Conservation (phyloP, 352 stramenopile species). For the Phytophthora pisi region DNA sequence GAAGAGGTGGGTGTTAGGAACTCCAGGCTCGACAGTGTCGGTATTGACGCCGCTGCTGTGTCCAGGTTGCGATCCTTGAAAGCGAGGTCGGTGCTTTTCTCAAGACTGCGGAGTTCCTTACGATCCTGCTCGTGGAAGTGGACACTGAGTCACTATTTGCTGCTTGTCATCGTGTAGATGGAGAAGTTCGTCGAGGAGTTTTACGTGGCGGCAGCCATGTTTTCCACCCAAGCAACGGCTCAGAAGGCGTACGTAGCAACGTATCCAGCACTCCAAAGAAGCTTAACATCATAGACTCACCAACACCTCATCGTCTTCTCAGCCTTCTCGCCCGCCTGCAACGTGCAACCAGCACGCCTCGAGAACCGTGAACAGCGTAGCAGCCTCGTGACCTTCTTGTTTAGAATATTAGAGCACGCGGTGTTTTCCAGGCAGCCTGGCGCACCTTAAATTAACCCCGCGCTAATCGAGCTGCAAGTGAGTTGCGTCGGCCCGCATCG, state of each 20-base stretch:
- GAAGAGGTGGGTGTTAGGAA: slow-evolving; percentile 37
- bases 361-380: not conserved
- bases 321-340: slow-evolving; percentile 21
- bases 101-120: not conserved
- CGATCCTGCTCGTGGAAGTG: not conserved
- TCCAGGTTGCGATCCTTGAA: slow-evolving; percentile 28
- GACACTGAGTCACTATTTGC: not conserved
- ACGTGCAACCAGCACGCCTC: not conserved
- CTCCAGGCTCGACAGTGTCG: not conserved
- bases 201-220: slow-evolving; percentile 58
- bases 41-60: not conserved
- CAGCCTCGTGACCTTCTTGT: slow-evolving; percentile 9
- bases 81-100: slow-evolving; percentile 20
- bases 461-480: too few species aligned
- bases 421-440: too few species aligned
- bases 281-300: not conserved
- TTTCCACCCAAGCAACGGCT: slow-evolving; percentile 42
- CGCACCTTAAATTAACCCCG: too few species aligned
- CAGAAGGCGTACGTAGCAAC: slow-evolving; percentile 47
- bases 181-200: slow-evolving; percentile 68
- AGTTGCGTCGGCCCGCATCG: not conserved
- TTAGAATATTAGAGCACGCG: slow-evolving; percentile 30
- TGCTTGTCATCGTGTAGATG: slow-evolving; percentile 37
- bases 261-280: not conserved
- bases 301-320: not conserved